Evolutionary conservation across 441 rosid species (phyloP).

Genomic region (Euphorbia schlechtendalii): DNA sequence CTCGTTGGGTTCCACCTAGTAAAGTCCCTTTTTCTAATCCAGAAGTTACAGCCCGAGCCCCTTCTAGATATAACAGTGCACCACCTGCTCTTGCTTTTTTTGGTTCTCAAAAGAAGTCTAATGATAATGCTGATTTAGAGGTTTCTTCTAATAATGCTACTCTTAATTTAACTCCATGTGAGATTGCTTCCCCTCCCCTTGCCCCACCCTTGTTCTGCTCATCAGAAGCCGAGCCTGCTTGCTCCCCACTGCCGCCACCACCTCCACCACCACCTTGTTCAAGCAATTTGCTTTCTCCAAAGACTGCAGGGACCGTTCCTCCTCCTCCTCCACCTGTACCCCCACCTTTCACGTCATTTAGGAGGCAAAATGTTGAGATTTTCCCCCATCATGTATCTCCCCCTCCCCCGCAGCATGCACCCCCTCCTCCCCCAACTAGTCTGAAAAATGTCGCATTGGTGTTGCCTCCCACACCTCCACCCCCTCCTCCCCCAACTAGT

Average conservation of each 20-base stretch:
- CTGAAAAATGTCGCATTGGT: neutral
- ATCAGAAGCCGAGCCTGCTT: constrained; percentile 26
- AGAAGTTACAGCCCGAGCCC: constrained; percentile 75
- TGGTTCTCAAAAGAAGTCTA: constrained; percentile 46
- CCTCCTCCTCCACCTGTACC: constrained; percentile 28
- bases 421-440: constrained; percentile 6
- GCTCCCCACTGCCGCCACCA: constrained; percentile 26
- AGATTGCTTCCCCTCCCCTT: constrained; percentile 31
- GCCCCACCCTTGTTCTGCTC: constrained; percentile 27
- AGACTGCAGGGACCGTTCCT: constrained; percentile 11
- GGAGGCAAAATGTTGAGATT: constrained; percentile 16
- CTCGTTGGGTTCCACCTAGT: constrained; percentile 85
- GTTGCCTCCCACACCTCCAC: constrained; percentile 26
- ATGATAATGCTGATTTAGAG: constrained; percentile 25
- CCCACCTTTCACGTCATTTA: constrained; percentile 7
- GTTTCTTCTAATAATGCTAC: constrained; percentile 24
- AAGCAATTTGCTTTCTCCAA: neutral
- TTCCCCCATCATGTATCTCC: no score
- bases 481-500: constrained; percentile 24
- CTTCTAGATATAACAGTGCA: constrained; percentile 71
- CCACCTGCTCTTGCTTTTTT: constrained; percentile 53
- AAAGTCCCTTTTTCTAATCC: constrained; percentile 74
- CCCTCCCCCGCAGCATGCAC: constrained; percentile 12
- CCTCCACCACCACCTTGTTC: constrained; percentile 1
- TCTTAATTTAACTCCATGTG: constrained; percentile 35